Base-by-base conservation (phyloP, 2,329 filamentous ascomycete genomes). In the Trichoderma atrobrunneum region DNA sequence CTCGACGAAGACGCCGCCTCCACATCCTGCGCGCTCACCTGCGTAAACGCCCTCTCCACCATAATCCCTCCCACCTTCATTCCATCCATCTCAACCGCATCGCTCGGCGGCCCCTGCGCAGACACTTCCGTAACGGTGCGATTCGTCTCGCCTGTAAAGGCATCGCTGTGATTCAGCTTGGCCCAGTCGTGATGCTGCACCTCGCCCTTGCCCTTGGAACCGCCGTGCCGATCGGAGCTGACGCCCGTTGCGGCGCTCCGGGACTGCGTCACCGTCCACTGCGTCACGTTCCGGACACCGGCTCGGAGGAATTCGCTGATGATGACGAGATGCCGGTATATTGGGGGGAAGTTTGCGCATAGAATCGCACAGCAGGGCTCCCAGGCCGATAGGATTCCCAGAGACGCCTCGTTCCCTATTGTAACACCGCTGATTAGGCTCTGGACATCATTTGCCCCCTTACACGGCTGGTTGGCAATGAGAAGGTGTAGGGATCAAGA, bases 301-400 rank as follows among this genome's bases (percentile, higher is more conserved):
- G 26, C 36, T 5, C 28, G 57, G 39, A 73, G 26, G 1, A 51
- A 57, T 4, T 69, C 39, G 18, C 54, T 24, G 24, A 71, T 62
- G 18, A 48, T 34, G 54, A 71, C 21, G 21, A 71, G 39, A 18
- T 63, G 36, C 7, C 72, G 67, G 63, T 73, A 74, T 43, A 73
- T 63, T 4, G 65, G 57, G 5, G 72, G 72, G 4, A 72, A 21
- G 32, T 74, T 74, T 30, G 72, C 73, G 69, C 72, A 74, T 5
- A 74, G 69, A 28, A 74, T 72, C 18, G 71, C 73, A 8, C 73
- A 72, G 72, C 73, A 74, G 16, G 73, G 67, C 24, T 74, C 73
- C 73, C 73, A 74, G 28, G 57, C 66, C 8, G 72, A 73, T n/a
- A 74, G 67, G 30, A 73, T 74, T 10, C 65, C 73, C 2, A 74